A percentile compares a stretch with the other conserved stretches of the same genome.
Evolutionary conservation across 192 early-diverging fungal species (phyloP).

Genomic region (Lobosporangium transversale): DNA sequence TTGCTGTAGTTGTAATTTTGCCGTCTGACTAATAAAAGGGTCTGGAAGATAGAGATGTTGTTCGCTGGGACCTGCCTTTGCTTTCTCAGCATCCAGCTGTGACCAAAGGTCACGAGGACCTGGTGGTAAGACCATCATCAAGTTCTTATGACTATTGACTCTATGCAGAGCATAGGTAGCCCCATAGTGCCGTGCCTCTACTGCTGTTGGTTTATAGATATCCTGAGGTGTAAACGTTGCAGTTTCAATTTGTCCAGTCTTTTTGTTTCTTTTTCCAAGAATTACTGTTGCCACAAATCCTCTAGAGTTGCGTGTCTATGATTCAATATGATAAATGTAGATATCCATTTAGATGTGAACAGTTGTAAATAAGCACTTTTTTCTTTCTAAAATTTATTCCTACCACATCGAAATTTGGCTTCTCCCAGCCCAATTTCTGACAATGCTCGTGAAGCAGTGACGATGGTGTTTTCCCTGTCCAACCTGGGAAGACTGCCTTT

Average conservation of each 20-base stretch:
- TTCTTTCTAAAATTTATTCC: neutral
- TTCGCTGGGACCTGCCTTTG: constrained; percentile 42
- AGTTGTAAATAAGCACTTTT: no score
- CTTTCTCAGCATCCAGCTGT: constrained; percentile 66
- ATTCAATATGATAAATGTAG: no score
- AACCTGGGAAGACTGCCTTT: constrained; percentile 70
- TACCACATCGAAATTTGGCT: constrained; percentile 73
- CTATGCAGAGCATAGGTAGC: constrained; percentile 85
- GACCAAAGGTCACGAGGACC: constrained; percentile 78
- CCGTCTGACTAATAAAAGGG: constrained; percentile 76
- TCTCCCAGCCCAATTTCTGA: constrained; percentile 78
- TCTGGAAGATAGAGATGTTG: constrained; percentile 76
- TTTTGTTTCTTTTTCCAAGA: constrained; percentile 68
- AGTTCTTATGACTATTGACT: constrained; percentile 72
- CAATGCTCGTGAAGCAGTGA: constrained; percentile 82
- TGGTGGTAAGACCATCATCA: constrained; percentile 81
- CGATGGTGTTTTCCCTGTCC: constrained; percentile 90
- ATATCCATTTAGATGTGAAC: no score
- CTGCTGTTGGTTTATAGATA: constrained; percentile 61
- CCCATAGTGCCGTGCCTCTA: constrained; percentile 73
- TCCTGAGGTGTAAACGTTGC: constrained; percentile 57
- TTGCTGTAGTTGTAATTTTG: constrained; percentile 48
- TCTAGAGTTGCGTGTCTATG: constrained; percentile 38
- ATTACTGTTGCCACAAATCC: constrained; percentile 59
- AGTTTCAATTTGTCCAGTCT: constrained; percentile 63